These are phyloP conservation scores for Pseudovirgaria hyperparasitica DNA, from an alignment of 2,329 filamentous ascomycete genomes.

Conservation along the genomic window DNA sequence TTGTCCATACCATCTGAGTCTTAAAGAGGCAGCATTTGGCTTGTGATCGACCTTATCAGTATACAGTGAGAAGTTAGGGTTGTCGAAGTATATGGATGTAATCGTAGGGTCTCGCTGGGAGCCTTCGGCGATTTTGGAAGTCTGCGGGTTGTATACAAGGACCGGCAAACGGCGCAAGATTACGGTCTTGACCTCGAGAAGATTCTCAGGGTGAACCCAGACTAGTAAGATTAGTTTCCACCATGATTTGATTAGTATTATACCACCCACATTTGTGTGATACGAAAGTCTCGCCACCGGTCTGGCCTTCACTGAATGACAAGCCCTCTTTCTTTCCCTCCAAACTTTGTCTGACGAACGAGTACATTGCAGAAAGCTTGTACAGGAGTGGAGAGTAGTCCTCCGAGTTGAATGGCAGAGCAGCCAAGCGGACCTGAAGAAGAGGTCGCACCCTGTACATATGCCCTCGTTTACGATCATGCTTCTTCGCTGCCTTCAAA, in stretches of 20 bases:
- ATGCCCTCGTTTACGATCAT: constrained; percentile 82
- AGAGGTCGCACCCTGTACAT: constrained; percentile 82
- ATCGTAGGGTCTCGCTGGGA: constrained; percentile 73
- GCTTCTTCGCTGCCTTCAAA: constrained; percentile 97
- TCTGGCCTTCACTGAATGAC: constrained; percentile 29
- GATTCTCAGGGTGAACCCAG: constrained; percentile 92
- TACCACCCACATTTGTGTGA: constrained; percentile 66
- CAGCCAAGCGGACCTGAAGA: constrained; percentile 79
- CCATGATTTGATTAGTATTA: not conserved
- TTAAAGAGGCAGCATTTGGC: constrained; percentile 65
- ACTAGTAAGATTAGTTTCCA: constrained; percentile 39
- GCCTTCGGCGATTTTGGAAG: constrained; percentile 68
- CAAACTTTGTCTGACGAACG: constrained; percentile 75
- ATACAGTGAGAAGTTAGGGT: constrained; percentile 73
- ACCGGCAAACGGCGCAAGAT: constrained; percentile 84
- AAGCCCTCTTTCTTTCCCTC: constrained; percentile 42
- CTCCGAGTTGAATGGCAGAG: constrained; percentile 88
- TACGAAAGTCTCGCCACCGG: constrained; percentile 53
- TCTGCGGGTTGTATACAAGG: constrained; percentile 82
- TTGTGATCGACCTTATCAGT: constrained; percentile 68
- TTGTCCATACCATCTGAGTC: constrained; percentile 85
- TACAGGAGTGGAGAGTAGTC: constrained; percentile 84
- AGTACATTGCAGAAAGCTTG: constrained; percentile 87
- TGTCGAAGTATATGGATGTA: constrained; percentile 95
- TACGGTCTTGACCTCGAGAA: constrained; percentile 92